A percentile compares a stretch with the other conserved stretches of the same genome.
These are phyloP conservation scores for Penicillium coffeae DNA, from an alignment of 495 filamentous ascomycete genomes.

Conservation along the genomic window DNA sequence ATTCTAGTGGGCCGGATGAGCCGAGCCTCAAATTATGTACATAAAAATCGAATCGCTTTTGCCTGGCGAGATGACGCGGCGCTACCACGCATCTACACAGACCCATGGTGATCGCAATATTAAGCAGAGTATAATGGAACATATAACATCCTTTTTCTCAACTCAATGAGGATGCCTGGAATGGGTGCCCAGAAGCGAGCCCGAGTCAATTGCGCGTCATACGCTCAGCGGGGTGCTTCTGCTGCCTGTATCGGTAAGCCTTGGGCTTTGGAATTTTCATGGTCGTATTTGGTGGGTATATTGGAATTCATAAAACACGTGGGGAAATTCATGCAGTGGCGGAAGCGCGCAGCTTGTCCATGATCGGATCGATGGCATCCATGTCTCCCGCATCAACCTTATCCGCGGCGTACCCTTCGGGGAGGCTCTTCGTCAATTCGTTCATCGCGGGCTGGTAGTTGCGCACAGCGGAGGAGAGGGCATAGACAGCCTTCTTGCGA, in stretches of 20 bases:
- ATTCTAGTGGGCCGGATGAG: background rate
- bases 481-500: constrained; percentile 84
- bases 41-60: background rate
- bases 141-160: background rate
- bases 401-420: constrained; percentile 55
- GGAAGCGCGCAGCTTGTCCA: constrained; percentile 60
- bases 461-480: constrained; percentile 74
- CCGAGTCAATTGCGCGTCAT: background rate
- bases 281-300: too few relatives aligned
- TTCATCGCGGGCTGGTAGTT: constrained; percentile 81
- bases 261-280: background rate
- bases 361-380: constrained; percentile 74
- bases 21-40: background rate
- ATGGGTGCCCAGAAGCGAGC: background rate
- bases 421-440: constrained; percentile 56
- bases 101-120: background rate
- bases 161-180: background rate
- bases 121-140: background rate
- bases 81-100: background rate
- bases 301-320: too few relatives aligned
- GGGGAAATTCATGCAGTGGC: constrained; percentile 27
- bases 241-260: background rate
- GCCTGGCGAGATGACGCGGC: background rate
- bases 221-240: background rate
- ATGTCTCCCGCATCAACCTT: constrained; percentile 75